Conservation (phyloP, 2,329 filamentous ascomycete genomes). For the Bipolaris cookei region DNA sequence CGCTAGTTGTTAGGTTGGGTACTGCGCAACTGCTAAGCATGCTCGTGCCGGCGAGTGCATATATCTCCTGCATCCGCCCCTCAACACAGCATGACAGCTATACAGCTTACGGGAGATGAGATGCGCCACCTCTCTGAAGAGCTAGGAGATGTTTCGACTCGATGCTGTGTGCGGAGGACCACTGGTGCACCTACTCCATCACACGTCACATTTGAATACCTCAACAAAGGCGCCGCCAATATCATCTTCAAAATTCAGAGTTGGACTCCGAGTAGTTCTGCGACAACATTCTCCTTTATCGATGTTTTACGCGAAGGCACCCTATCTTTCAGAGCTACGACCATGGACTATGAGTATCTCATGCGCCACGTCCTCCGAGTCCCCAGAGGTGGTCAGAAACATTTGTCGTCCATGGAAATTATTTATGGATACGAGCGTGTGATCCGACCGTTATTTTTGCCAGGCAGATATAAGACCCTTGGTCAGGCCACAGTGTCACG, state of each 20-base stretch:
- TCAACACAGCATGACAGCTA: slow-evolving; percentile 9
- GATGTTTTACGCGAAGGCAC: slow-evolving; percentile 13
- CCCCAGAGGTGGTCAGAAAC: slow-evolving; percentile 38
- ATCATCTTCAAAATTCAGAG: slow-evolving; percentile 38
- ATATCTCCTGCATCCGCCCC: neutral
- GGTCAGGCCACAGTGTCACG: slow-evolving; percentile 1
- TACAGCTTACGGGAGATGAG: slow-evolving; percentile 15
- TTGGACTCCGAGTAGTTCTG: slow-evolving; percentile 6
- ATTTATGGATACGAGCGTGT: slow-evolving; percentile 35
- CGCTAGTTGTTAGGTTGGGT: slow-evolving; percentile 12
- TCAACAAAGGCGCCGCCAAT: slow-evolving; percentile 47
- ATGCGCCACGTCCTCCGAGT: slow-evolving; percentile 38
- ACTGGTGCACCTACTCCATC: slow-evolving; percentile 6
- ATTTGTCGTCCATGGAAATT: slow-evolving; percentile 33
- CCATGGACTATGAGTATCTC: slow-evolving; percentile 17
- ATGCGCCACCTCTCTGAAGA: slow-evolving; percentile 15
- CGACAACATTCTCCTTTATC: slow-evolving; percentile 20
- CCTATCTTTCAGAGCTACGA: slow-evolving; percentile 5
- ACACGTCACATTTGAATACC: slow-evolving; percentile 30
- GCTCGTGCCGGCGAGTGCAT: slow-evolving; percentile 8
- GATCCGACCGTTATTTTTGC: slow-evolving; percentile 39
- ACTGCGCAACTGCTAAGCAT: slow-evolving; percentile 11
- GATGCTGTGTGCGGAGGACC: slow-evolving; percentile 24
- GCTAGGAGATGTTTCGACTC: slow-evolving; percentile 6
- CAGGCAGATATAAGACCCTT: slow-evolving; percentile 7